These are phyloP conservation scores for Casuarina cunninghamiana DNA, from an alignment of 306 rosid species.

Conservation along the genomic window DNA sequence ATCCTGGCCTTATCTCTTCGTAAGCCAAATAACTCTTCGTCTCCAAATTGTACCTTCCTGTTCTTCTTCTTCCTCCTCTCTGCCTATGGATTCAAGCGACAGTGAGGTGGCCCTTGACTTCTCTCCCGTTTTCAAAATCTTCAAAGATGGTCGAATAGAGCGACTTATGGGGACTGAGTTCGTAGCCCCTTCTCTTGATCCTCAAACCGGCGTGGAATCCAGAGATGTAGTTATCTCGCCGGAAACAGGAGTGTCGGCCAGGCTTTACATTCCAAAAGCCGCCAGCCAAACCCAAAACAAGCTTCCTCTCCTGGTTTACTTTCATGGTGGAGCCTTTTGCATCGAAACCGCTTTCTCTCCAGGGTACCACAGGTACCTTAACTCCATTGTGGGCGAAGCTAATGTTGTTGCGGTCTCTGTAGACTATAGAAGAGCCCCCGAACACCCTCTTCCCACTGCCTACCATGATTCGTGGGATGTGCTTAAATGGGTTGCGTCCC, in stretches of 20 bases:
- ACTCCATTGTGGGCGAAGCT: constrained; percentile 38
- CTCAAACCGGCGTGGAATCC: constrained; percentile 52
- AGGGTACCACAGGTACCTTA: constrained; percentile 44
- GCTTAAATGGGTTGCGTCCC: too few species aligned
- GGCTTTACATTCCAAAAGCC: constrained; percentile 57
- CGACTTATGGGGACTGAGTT: constrained; percentile 40
- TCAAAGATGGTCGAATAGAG: constrained; percentile 58
- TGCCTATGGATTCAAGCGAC: constrained; percentile 33
- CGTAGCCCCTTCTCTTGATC: constrained; percentile 42
- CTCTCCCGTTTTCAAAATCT: constrained; percentile 53
- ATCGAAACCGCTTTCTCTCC: constrained; percentile 60
- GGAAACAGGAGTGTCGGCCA: constrained; percentile 21
- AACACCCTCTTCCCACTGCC: constrained; percentile 56
- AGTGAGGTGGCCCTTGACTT: constrained; percentile 30
- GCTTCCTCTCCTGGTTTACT: not conserved
- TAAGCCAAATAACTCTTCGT: not conserved
- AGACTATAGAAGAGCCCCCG: constrained; percentile 67
- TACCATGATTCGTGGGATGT: constrained; percentile 2
- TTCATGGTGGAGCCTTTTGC: constrained; percentile 26
- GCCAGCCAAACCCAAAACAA: constrained; percentile 21
- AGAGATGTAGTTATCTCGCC: constrained; percentile 57
- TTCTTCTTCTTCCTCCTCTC: not conserved
- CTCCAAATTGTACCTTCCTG: not conserved
- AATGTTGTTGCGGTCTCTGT: constrained; percentile 60
- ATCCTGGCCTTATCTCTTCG: not conserved